Base-by-base conservation (phyloP, 768 basidiomycete species). In the Sporobolomyces roseus region DNA sequence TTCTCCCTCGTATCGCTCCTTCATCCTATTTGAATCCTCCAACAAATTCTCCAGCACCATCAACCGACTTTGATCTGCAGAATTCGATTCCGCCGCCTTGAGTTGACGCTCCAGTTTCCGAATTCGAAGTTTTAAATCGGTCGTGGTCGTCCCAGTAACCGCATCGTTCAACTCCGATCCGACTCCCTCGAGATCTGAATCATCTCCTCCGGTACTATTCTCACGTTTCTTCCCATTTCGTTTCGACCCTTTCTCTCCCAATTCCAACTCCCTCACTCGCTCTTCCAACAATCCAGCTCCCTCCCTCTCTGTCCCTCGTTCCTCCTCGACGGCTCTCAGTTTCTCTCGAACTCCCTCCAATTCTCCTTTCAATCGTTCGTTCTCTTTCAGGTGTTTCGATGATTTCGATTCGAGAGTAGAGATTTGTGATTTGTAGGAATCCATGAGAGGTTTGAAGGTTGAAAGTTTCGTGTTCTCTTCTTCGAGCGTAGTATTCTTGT, bases 221-320 rank as follows among this genome's bases (percentile, higher is more conserved):
- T 61, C 72, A 30, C 65, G 12, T 61, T 65, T 73, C 75, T 46
- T 77, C 79, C 73, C 71, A 73, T 43, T 76, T 21, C 77, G 76
- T 30, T 25, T 79, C 38, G 52, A 16, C 53, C 54, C 63, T 63
- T 27, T 66, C 25, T 63, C 70, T 1, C 64, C 74, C 0, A 93
- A 79, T 78, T 98, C 93, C 33, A 94, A 82, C 79, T 98, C 94
- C 48, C 86, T 85, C 38, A 93, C 85, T 35, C 91, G 85, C 77
- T 97, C 93, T 77, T 96, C 92, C 75, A 91, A 91, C 8, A 93
- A 80, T 74, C 90, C 90, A 32, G 93, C 82, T 51, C 91, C 86
- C 76, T 96, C 93, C 0, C 86, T 85, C 75, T 93, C 91, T 72
- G 86, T 86, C 10, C 84, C 79, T 13, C 88, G 85, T 77, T 92